Percentiles rank a stretch among this genome's conserved stretches.
These are phyloP conservation scores for Nicotiana otophora DNA, from an alignment of 257 asterid genomes.

Conservation along the genomic window DNA sequence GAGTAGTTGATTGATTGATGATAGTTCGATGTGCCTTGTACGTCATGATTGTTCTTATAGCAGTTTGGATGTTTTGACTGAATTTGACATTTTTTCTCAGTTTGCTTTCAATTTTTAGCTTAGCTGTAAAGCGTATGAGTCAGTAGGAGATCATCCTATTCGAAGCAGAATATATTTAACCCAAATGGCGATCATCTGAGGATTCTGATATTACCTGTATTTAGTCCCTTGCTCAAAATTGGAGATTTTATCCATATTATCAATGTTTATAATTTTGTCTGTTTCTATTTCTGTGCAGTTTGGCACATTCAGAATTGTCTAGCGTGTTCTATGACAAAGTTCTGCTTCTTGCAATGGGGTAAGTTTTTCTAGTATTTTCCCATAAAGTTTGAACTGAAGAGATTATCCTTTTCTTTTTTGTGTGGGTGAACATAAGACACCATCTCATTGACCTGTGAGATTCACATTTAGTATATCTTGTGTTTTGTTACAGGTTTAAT, in stretches of 20 bases:
- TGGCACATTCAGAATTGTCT: slow-evolving; percentile 54
- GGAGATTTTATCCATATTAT: background rate
- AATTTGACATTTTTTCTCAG: background rate
- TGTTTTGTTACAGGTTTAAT: slow-evolving; percentile 36
- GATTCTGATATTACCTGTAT: background rate
- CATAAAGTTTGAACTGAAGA: background rate
- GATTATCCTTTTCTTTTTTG: background rate
- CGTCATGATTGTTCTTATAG: background rate
- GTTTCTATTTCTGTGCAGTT: slow-evolving; percentile 30
- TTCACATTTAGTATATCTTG: background rate
- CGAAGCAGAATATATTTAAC: background rate
- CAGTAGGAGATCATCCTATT: background rate
- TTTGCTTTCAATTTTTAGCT: background rate
- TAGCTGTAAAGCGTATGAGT: background rate
- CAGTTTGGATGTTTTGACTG: background rate
- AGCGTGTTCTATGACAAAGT: slow-evolving; percentile 50
- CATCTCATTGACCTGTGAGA: background rate
- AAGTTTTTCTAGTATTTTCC: slow-evolving; percentile 6
- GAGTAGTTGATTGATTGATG: slow-evolving; percentile 2
- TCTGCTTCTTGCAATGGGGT: slow-evolving; percentile 51
- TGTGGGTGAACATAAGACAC: background rate
- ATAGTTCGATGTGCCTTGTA: background rate
- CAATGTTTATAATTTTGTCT: background rate
- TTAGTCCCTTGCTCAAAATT: background rate
- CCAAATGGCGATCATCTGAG: background rate